Percentiles rank a stretch among this genome's conserved stretches.
These are phyloP conservation scores for Monosporascus sp. DNA, from an alignment of 2,329 filamentous ascomycete genomes.

Conservation along the genomic window DNA sequence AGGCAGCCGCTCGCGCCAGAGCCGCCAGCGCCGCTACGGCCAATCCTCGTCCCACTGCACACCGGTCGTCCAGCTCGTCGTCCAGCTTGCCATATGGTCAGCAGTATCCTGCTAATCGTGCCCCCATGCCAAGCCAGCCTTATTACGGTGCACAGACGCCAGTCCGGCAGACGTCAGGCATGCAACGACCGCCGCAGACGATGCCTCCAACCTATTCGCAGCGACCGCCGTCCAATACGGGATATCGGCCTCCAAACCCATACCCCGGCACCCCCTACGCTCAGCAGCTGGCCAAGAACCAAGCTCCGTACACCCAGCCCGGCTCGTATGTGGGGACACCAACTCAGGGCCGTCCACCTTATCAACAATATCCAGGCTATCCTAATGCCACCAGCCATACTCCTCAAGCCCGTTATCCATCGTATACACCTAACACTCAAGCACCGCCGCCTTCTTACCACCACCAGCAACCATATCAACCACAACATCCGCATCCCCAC, in stretches of 20 bases:
- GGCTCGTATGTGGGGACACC: slow-evolving; percentile 38
- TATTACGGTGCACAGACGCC: slow-evolving; percentile 40
- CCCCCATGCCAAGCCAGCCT: slow-evolving; percentile 36
- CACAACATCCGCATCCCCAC: slow-evolving; percentile 15
- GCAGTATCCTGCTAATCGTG: slow-evolving; percentile 43
- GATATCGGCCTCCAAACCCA: slow-evolving; percentile 45
- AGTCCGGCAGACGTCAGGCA: slow-evolving; percentile 28
- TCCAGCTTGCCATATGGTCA: slow-evolving; percentile 37
- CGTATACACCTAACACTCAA: slow-evolving; percentile 20
- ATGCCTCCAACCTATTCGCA: slow-evolving; percentile 31
- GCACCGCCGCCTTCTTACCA: slow-evolving; percentile 14
- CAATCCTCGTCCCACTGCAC: slow-evolving; percentile 31
- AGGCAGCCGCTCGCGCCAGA: slow-evolving; percentile 51
- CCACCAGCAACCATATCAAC: slow-evolving; percentile 19
- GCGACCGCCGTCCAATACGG: slow-evolving; percentile 33
- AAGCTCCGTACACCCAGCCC: slow-evolving; percentile 47
- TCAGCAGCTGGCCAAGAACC: slow-evolving; percentile 46
- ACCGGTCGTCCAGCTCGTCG: slow-evolving; percentile 32
- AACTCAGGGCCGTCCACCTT: slow-evolving; percentile 36
- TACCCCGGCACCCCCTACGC: slow-evolving; percentile 37
- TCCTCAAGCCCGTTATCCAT: slow-evolving; percentile 27
- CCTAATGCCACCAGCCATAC: slow-evolving; percentile 35
- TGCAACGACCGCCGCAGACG: slow-evolving; percentile 34
- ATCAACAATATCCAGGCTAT: slow-evolving; percentile 33
- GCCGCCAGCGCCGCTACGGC: slow-evolving; percentile 33